Evolutionary conservation across 352 stramenopile species (phyloP), one percentile per base, ranked within the genome.

Genomic region (Phytopythium cucurbitacearum): DNA sequence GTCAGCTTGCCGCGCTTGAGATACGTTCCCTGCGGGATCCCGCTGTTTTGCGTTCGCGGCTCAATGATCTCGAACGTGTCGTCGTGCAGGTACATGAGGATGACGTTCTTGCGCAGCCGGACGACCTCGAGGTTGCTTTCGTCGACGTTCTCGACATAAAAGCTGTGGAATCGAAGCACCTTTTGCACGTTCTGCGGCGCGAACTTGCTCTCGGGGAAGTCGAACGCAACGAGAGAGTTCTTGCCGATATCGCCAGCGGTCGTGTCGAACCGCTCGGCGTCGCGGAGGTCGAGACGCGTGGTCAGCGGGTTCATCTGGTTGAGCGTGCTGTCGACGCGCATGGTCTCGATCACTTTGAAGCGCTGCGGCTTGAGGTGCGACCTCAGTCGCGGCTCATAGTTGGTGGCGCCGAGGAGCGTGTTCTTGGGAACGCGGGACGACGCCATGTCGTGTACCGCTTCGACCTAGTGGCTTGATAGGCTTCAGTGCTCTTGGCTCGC

Each of bases 11-110:
- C 76, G 15, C 81, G 64, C 60, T 95, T 92, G 53, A 96, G 74
- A 34, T 95, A 96, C 8, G 71, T 94, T 32, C 89, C 89, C 40
- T 96, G 84, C 3, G 76, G 74, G 36, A 96, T 91, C 7, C 89
- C 89, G 51, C 79, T 92, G 69, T 97, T 97, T 40, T 72, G 55
- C 5, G 76, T 62, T 38, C 76, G 77, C 34, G 83, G 71, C 65
- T 97, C 89, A 47, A 90, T 85, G 55, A 97, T 94, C 71, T 96
- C 73, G 39, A 96, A 90, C 21, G 80, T 95, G 47, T 95, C 79
- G 57, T 97, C 89, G 32, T 81, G 67, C 33, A 96, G 68, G 54
- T 95, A 95, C 11, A 87, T 62, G 51, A 97, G 45, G 13, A 91
- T 76, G n/a, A 78, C 73, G 57, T 79, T 92, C 46, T 72, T 90